Evolutionary conservation across 495 filamentous ascomycete species (phyloP), one percentile per base, ranked within the genome.

Genomic region (Jackrogersella minutella): DNA sequence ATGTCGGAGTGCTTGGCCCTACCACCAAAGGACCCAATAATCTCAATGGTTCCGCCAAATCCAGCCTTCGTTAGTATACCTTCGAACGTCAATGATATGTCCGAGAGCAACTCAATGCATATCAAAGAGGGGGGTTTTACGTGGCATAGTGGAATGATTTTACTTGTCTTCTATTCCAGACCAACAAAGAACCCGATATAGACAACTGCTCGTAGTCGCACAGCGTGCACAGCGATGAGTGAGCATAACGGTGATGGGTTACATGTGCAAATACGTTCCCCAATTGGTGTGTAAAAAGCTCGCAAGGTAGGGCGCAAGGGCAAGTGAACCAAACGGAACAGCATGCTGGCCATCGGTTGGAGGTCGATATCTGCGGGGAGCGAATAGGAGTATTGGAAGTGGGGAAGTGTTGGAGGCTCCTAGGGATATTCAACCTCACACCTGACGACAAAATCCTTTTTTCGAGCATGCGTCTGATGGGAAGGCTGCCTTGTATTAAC

Each of bases 361-460:
- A 55, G 58, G 62, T 51, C 31, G 39, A 11, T 14, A 40, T 49
- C 55, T 62, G 57, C 52, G 55, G 61, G 65, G 63, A 51, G 52
- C 57, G 49, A 68, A 69, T 72, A 28, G 58, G 62, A 60, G 56
- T 36, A 46, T 66, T 43, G 24, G 37, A 61, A 50, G 58, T 61
- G 71, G 67, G 24, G 67, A 58, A 53, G 33, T 41, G 14, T 56
- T 65, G 52, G 67, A 70, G 67, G 67, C 67, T 70, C 67, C 56
- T 37, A n/a, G 46, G 14, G 56, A 66, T 62, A 58, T 51, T 61
- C 49, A 43, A 66, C 58, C 34, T 66, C 64, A 69, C 64, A 61
- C 59, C 62, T 74, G 68, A 74, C 65, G 55, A 54, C 51, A 65
- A 70, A 46, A 63, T 59, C n/a, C n/a, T 37, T 62, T 67, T 64